phyloP scores from a whole-genome alignment of 2,329 filamentous ascomycete genomes.

The Penicillium sp. region DNA sequence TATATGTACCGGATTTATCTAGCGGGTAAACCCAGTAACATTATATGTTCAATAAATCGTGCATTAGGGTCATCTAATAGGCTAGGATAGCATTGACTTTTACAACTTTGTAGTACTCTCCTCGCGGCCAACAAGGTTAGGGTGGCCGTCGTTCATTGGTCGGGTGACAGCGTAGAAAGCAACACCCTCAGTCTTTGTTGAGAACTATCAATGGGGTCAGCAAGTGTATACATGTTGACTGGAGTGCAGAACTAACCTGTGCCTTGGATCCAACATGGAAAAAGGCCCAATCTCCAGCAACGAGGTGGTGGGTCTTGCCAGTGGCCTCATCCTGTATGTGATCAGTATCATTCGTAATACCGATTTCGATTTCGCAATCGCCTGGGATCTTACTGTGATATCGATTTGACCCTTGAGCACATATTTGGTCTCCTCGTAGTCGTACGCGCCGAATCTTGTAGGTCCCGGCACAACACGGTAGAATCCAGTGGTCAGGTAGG shows the following conservation, averaged over 20 bases:
- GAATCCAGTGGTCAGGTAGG: conserved; percentile 15
- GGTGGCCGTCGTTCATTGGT: conserved; percentile 10
- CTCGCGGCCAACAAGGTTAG: conserved; percentile 14
- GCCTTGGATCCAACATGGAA: conserved; percentile 18
- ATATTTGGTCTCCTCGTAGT: conserved; percentile 17
- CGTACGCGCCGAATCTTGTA: conserved; percentile 8
- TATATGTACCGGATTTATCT: no score
- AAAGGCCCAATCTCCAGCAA: conserved; percentile 16
- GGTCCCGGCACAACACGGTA: conserved; percentile 14
- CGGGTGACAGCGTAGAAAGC: conserved; percentile 18
- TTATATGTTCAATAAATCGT: not conserved
- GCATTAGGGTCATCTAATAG: not conserved
- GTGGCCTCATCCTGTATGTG: conserved; percentile 14
- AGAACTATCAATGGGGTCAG: conserved; percentile 12
- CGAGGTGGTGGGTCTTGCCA: conserved; percentile 15
- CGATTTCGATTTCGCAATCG: not conserved
- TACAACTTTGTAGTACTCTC: conserved; percentile 16
- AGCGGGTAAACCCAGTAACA: no score
- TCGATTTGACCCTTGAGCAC: conserved; percentile 16
- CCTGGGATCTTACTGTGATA: conserved; percentile 5
- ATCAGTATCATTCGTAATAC: not conserved
- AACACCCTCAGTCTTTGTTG: conserved; percentile 15
- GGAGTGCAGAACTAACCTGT: conserved; percentile 7
- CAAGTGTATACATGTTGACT: conserved; percentile 1
- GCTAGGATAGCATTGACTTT: not conserved